phyloP scores from a whole-genome alignment of 2,329 filamentous ascomycete genomes.

The Phyllosticta paracitricarpa region DNA sequence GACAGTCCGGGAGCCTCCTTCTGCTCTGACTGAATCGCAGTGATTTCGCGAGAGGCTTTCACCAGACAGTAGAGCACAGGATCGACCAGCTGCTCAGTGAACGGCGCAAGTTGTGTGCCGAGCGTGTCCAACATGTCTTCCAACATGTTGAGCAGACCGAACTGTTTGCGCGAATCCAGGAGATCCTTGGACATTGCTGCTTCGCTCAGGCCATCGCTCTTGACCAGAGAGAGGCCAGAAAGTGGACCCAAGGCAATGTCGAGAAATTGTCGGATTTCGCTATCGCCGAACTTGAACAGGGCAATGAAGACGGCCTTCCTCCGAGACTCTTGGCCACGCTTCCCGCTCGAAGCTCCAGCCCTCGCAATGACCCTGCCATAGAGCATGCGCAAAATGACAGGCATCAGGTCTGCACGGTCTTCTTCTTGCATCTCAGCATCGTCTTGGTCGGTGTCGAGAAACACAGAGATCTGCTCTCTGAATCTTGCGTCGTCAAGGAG shows the following conservation, averaged over 20 bases:
- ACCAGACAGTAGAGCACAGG: constrained; percentile 75
- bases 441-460: constrained; percentile 61
- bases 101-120: constrained; percentile 60
- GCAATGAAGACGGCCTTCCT: constrained; percentile 65
- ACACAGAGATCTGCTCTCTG: constrained; percentile 84
- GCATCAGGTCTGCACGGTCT: constrained; percentile 67
- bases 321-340: constrained; percentile 70
- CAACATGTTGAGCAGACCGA: constrained; percentile 87
- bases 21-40: constrained; percentile 26
- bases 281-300: constrained; percentile 63
- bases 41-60: constrained; percentile 43
- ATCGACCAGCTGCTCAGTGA: constrained; percentile 59
- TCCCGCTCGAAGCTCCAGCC: constrained; percentile 64
- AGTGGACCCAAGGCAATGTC: constrained; percentile 69
- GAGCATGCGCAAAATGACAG: constrained; percentile 73
- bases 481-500: constrained; percentile 85
- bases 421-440: constrained; percentile 59
- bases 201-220: constrained; percentile 40
- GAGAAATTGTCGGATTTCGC: constrained; percentile 72
- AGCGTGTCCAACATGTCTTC: constrained; percentile 78
- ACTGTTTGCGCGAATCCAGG: constrained; percentile 64
- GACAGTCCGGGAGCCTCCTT: constrained; percentile 20
- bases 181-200: constrained; percentile 49
- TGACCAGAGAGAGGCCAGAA: constrained; percentile 48
- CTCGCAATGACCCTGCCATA: constrained; percentile 85